These are phyloP conservation scores for Pleurotus ostreatus DNA, from an alignment of 768 basidiomycete genomes.

Conservation along the genomic window DNA sequence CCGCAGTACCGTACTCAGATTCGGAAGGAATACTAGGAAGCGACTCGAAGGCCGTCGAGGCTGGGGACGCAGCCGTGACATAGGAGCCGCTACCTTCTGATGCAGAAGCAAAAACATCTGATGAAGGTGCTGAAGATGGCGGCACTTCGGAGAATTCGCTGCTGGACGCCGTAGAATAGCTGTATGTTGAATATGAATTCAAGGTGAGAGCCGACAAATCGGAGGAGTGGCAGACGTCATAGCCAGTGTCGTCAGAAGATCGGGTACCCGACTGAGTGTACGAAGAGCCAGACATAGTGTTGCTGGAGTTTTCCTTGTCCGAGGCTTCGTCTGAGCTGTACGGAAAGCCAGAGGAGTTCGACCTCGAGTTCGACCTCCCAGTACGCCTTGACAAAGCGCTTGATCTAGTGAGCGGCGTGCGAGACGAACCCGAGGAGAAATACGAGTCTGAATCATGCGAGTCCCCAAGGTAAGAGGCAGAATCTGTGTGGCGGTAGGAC, in stretches of 20 bases:
- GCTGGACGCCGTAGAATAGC: conserved; percentile 14
- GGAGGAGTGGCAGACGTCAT: conserved; percentile 50
- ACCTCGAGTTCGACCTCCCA: conserved; percentile 35
- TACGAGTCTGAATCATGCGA: conserved; percentile 40
- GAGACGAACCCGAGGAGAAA: conserved; percentile 42
- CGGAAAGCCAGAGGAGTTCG: conserved; percentile 36
- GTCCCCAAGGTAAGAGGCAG: conserved; percentile 54
- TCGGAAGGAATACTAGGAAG: conserved; percentile 59
- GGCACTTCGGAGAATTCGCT: conserved; percentile 12
- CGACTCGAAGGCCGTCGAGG: conserved; percentile 47
- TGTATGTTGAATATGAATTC: conserved; percentile 16
- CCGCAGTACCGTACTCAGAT: conserved; percentile 30
- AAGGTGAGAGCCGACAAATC: conserved; percentile 40
- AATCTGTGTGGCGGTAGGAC: conserved; percentile 47
- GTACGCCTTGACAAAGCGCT: conserved; percentile 53
- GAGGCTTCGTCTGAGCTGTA: conserved; percentile 36
- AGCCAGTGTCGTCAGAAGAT: conserved; percentile 46
- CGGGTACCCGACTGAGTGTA: conserved; percentile 15
- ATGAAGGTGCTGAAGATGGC: conserved; percentile 26
- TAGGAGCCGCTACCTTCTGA: conserved; percentile 54
- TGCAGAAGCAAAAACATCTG: conserved; percentile 38
- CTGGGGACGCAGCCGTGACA: conserved; percentile 34
- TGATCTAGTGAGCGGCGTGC: conserved; percentile 55
- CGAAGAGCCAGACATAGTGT: conserved; percentile 6
- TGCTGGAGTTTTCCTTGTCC: conserved; percentile 53